Conservation (phyloP, 2,329 filamentous ascomycete species). For the Colletotrichum endophyticum region DNA sequence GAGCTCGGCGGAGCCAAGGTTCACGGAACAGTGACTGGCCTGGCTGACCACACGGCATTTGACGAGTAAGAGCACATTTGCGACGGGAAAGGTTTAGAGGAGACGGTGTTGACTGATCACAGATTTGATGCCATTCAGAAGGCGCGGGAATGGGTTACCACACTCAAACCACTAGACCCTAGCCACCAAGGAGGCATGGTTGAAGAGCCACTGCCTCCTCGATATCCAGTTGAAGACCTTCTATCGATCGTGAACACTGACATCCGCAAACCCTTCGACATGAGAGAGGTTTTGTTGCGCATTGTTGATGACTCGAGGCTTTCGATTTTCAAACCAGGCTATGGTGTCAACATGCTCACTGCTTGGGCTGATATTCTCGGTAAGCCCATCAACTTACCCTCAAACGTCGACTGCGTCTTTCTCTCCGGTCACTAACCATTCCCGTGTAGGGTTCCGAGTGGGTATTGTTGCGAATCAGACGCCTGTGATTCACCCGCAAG, state of each 20-base stretch:
- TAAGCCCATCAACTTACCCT: neutral
- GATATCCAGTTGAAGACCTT: neutral
- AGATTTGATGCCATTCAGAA: neutral
- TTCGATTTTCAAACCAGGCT: constrained; percentile 39
- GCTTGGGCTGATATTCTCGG: neutral
- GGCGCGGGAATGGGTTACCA: neutral
- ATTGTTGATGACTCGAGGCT: constrained; percentile 41
- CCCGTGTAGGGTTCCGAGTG: neutral
- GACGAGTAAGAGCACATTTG: neutral
- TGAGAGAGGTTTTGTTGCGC: constrained; percentile 36
- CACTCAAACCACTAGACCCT: neutral
- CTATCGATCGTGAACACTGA: neutral
- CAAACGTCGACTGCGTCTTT: neutral
- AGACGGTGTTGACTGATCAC: neutral
- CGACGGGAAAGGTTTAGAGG: neutral
- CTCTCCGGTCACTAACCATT: neutral
- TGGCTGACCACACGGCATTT: neutral
- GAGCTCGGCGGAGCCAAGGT: neutral
- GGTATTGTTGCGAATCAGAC: neutral
- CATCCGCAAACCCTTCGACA: constrained; percentile 26
- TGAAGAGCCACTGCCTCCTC: neutral
- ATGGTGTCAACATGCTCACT: constrained; percentile 33
- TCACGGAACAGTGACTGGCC: neutral
- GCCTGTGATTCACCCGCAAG: neutral
- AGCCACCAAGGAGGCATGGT: neutral